Conservation (phyloP, 768 basidiomycete species). For the Tulasnella sp. region DNA sequence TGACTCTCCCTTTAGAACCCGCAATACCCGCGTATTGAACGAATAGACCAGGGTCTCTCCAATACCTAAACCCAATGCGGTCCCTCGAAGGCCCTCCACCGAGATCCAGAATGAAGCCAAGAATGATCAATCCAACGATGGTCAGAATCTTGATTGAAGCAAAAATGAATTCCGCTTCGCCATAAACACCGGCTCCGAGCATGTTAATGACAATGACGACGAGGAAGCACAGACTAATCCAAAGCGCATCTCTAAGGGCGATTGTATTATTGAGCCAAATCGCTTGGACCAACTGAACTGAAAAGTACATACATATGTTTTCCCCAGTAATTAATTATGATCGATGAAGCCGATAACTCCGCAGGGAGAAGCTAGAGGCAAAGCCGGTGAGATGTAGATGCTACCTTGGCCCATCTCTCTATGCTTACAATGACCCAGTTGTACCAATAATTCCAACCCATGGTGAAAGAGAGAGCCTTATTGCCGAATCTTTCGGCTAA, state of each 20-base stretch:
- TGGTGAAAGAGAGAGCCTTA: conserved; percentile 48
- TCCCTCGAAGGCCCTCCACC: conserved; percentile 81
- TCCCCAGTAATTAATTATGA: conserved; percentile 67
- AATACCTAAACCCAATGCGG: conserved; percentile 66
- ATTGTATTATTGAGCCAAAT: not conserved
- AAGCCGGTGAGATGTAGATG: not conserved
- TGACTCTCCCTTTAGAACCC: conserved; percentile 24
- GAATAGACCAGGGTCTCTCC: conserved; percentile 84
- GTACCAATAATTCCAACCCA: conserved; percentile 26
- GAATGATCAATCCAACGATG: conserved; percentile 50
- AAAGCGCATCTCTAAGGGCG: conserved; percentile 47
- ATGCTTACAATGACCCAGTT: conserved; percentile 24
- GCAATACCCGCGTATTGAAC: conserved; percentile 40
- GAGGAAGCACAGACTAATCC: conserved; percentile 64
- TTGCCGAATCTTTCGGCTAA: conserved; percentile 74
- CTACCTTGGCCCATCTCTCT: no score
- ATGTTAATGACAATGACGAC: conserved; percentile 67
- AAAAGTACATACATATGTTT: conserved; percentile 2
- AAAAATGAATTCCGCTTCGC: conserved; percentile 65
- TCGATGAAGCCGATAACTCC: conserved; percentile 28
- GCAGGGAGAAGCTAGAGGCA: conserved; percentile 24
- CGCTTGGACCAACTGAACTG: not conserved
- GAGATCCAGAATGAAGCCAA: conserved; percentile 62
- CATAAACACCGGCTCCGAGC: conserved; percentile 36
- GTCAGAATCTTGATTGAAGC: conserved; percentile 44